Percentiles rank a stretch among this genome's conserved stretches.
phyloP scores from a whole-genome alignment of 441 rosid species.

The Populus hybrid region DNA sequence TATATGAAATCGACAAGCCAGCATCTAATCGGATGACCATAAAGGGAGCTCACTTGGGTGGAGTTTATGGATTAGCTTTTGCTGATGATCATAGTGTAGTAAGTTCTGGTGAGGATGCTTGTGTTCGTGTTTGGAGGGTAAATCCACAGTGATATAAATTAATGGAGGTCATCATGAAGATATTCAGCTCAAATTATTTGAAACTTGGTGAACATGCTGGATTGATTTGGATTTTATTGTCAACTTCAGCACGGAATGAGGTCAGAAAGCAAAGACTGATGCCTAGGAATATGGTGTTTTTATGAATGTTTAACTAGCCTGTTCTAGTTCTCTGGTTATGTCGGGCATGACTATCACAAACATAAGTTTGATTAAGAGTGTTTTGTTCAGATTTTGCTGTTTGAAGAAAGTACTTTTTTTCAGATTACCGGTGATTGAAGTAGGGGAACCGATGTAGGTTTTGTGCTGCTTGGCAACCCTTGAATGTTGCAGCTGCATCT shows the following conservation, averaged over 20 bases:
- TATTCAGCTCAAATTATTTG: neutral
- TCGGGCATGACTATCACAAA: neutral
- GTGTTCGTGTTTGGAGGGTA: conserved; percentile 79
- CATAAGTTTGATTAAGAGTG: neutral
- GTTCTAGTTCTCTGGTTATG: neutral
- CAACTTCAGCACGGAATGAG: conserved; percentile 3
- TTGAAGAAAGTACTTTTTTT: neutral
- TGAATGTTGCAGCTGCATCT: neutral
- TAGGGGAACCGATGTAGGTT: neutral
- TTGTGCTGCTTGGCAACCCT: neutral
- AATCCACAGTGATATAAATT: conserved; percentile 35
- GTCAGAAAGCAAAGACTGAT: neutral
- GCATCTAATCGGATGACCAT: conserved; percentile 70
- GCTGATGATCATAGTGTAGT: conserved; percentile 58
- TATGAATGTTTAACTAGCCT: neutral
- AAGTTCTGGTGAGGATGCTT: conserved; percentile 98
- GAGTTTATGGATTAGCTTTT: conserved; percentile 88
- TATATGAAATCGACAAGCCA: conserved; percentile 82
- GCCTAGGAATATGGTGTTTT: conserved; percentile 5
- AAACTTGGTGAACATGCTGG: conserved; percentile 7
- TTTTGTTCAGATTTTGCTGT: neutral
- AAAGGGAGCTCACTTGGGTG: conserved; percentile 90
- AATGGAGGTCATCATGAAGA: neutral
- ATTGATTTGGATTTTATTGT: conserved; percentile 17
- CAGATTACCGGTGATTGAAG: neutral